Base-by-base conservation (phyloP, 2,329 filamentous ascomycete genomes). In the Dothideomycetes sp. region DNA sequence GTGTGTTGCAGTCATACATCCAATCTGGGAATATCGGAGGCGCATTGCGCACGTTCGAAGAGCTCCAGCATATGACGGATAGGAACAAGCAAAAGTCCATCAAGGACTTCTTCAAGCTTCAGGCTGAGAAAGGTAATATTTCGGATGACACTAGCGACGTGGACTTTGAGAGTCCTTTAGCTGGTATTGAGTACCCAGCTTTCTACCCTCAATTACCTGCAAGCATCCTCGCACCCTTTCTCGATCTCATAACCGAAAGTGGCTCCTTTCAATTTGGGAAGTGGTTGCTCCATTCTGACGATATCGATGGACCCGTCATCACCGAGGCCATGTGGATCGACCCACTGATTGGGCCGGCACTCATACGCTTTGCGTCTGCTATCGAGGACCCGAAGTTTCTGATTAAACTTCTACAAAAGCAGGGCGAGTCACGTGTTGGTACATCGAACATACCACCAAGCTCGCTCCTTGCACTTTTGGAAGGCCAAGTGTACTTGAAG, bases 271-370 rank as follows among this genome's bases (percentile, higher is more conserved):
- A 66, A 12, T 59, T 77, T 38, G 73, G 69, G 3, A 60, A 65
- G 22, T 75, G 68, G 66, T 55, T 79, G 10, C 55, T 78, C 1
- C 64, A 67, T 40, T 67, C 65, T 1, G 49, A 63, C 8, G 72
- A 73, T 45, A 46, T 72, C 11, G 72, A 76, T 47, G 72, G 70
- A 0, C 70, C 72, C n/a, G 44, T 70, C 3, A 72, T 78, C 17
- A 55, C 63, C 16, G 47, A 52, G 10, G 49, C 52, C 15, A 46
- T 64, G 18, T 76, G 74, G 47, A 50, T 50, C 3, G 56, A 73
- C 44, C 63, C 63, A 19, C 57, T 58, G 35, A 56, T 79, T 17
- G 63, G 68, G 3, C 66, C 73, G 10, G 65, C 72, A 1, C 57
- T 79, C 19, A 60, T 76, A 24, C 65, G 69, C 14, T 77, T 73